A percentile compares a stretch with the other conserved stretches of the same genome.
Evolutionary conservation across 2,329 filamentous ascomycete species (phyloP).

Genomic region (Scopulariopsis brevicaulis): DNA sequence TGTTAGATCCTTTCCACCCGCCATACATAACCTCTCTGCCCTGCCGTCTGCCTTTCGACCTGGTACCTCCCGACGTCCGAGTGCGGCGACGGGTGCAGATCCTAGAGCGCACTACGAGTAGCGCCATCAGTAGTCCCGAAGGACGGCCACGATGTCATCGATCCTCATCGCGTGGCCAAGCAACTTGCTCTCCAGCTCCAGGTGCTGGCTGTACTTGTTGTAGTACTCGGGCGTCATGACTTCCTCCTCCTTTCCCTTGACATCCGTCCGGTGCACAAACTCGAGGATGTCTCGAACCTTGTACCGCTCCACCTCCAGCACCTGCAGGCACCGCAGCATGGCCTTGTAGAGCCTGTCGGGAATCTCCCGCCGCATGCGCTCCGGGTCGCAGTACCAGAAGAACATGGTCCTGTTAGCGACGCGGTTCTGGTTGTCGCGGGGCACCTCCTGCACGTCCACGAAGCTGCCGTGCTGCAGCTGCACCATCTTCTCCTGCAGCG

Average conservation of each 20-base stretch:
- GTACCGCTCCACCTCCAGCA: slow-evolving; percentile 63
- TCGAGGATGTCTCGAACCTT: slow-evolving; percentile 62
- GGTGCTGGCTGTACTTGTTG: slow-evolving; percentile 44
- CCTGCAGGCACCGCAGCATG: slow-evolving; percentile 77
- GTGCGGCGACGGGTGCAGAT: not conserved
- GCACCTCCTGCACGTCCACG: slow-evolving; percentile 88
- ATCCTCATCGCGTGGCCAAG: slow-evolving; percentile 68
- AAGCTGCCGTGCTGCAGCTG: slow-evolving; percentile 79
- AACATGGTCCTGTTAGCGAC: slow-evolving; percentile 77
- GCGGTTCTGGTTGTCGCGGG: slow-evolving; percentile 65
- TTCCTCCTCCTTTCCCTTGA: slow-evolving; percentile 72
- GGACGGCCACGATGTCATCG: slow-evolving; percentile 73
- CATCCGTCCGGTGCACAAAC: slow-evolving; percentile 76
- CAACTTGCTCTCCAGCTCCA: slow-evolving; percentile 60
- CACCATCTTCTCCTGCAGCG: slow-evolving; percentile 75
- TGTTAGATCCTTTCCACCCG: not conserved
- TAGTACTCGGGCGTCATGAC: slow-evolving; percentile 67
- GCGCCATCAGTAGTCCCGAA: slow-evolving; percentile 60
- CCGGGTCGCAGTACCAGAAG: slow-evolving; percentile 81
- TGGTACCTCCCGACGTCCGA: not conserved
- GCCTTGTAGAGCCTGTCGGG: slow-evolving; percentile 79
- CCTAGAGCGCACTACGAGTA: not conserved
- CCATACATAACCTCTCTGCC: not conserved
- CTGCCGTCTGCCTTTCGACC: not conserved
- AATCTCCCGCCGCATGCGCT: slow-evolving; percentile 57